Percentiles rank a stretch among this genome's conserved stretches.
Evolutionary conservation across 768 basidiomycete species (phyloP).

Genomic region (Lepiota venenata): DNA sequence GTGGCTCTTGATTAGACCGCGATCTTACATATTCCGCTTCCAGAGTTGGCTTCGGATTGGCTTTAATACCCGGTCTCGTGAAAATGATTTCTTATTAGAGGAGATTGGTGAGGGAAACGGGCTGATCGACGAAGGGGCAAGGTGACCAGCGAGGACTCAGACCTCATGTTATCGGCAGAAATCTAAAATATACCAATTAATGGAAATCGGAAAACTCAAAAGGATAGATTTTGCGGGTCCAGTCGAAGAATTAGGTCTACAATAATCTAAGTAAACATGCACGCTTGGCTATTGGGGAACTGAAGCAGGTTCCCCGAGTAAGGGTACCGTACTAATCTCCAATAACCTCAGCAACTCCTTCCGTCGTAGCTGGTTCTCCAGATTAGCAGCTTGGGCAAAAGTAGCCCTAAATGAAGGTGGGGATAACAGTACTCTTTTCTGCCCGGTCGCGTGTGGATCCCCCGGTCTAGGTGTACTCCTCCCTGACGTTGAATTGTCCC

Average conservation of each 20-base stretch:
- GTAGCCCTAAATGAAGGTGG: slow-evolving; percentile 1
- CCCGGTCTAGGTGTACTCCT: not conserved
- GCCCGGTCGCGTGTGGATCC: not conserved
- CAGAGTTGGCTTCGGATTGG: not conserved
- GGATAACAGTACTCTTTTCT: not conserved
- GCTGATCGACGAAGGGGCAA: not conserved
- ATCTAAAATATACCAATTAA: too few species aligned
- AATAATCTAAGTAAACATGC: too few species aligned
- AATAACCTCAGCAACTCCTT: slow-evolving; percentile 6
- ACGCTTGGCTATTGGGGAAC: not conserved
- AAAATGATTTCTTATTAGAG: not conserved
- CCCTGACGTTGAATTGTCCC: not conserved
- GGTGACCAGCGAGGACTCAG: too few species aligned
- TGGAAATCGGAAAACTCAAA: too few species aligned
- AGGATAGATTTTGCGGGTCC: too few species aligned
- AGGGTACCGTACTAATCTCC: slow-evolving; percentile 4
- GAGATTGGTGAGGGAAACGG: not conserved
- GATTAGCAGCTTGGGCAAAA: not conserved
- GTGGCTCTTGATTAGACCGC: not conserved
- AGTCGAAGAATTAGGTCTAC: too few species aligned
- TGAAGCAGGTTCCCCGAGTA: not conserved
- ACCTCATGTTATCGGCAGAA: too few species aligned
- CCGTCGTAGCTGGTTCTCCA: slow-evolving; percentile 4
- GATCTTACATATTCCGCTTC: not conserved
- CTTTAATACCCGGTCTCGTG: not conserved